Conservation (phyloP, 345 rosid genomes). For the Syzygium aqueum region DNA sequence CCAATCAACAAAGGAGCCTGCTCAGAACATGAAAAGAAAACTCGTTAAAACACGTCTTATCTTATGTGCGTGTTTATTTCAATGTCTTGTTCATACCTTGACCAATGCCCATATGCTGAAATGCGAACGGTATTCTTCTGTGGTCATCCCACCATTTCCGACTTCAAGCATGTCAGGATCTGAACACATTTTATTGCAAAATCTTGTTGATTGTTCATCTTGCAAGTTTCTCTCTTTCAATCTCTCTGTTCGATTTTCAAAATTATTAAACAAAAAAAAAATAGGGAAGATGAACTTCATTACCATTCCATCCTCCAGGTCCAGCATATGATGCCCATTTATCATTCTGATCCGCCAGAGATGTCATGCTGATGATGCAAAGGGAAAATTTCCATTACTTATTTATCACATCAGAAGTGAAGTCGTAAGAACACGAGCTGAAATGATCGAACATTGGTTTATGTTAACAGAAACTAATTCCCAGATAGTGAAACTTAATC, state of each 20-base stretch:
- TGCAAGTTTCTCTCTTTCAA: not conserved
- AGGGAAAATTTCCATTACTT: not conserved
- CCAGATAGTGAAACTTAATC: not conserved
- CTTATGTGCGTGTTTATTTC: not conserved
- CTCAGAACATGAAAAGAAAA: not conserved
- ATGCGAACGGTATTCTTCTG: constrained; percentile 52
- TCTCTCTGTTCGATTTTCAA: not conserved
- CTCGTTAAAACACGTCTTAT: not conserved
- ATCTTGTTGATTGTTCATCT: not conserved
- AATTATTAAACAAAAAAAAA: not conserved
- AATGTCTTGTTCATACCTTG: constrained; percentile 20
- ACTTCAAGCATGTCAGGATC: constrained; percentile 82
- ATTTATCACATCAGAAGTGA: not conserved
- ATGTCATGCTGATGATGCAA: constrained; percentile 34
- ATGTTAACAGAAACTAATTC: not conserved
- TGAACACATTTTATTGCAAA: constrained; percentile 1
- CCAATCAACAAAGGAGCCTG: constrained; percentile 59
- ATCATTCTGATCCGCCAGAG: constrained; percentile 43
- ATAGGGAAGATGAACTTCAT: not conserved
- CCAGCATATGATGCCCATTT: constrained; percentile 55
- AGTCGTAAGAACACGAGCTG: not conserved
- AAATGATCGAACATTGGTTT: not conserved
- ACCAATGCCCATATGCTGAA: constrained; percentile 68
- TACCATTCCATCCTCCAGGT: constrained; percentile 76
- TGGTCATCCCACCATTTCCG: constrained; percentile 68